Conservation (phyloP, 2,329 filamentous ascomycete genomes). For the Aspergillus proliferans region DNA sequence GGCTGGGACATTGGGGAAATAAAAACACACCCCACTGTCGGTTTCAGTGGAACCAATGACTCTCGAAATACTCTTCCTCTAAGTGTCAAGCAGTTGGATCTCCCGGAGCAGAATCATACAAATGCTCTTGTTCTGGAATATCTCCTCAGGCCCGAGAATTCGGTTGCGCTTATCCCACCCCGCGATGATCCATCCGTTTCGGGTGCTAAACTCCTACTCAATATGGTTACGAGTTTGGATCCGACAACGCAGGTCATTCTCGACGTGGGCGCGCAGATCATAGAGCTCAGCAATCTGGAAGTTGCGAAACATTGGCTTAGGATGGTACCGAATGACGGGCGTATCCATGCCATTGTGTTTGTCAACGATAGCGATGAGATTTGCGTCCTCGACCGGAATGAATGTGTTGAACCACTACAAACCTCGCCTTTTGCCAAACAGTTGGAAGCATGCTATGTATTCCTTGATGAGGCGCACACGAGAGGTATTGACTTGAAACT, state of each 20-base stretch:
- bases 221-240: slow-evolving; percentile 34
- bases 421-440: slow-evolving; percentile 54
- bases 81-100: slow-evolving; percentile 50
- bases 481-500: slow-evolving; percentile 63
- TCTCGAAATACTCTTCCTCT: slow-evolving; percentile 54
- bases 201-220: slow-evolving; percentile 40
- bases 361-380: slow-evolving; percentile 37
- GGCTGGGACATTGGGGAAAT: slow-evolving; percentile 35
- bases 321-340: slow-evolving; percentile 6
- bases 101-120: slow-evolving; percentile 53
- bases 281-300: slow-evolving; percentile 55
- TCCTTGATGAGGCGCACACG: slow-evolving; percentile 65
- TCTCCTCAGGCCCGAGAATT: slow-evolving; percentile 51
- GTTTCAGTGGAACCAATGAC: slow-evolving; percentile 67
- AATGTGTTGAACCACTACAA: slow-evolving; percentile 36
- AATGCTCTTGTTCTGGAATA: slow-evolving; percentile 61
- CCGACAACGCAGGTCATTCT: slow-evolving; percentile 54
- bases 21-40: slow-evolving; percentile 53
- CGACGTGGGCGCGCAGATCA: slow-evolving; percentile 64
- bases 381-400: slow-evolving; percentile 23
- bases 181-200: slow-evolving; percentile 9
- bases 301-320: slow-evolving; percentile 53
- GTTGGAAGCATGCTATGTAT: slow-evolving; percentile 57
- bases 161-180: slow-evolving; percentile 6
- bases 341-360: slow-evolving; percentile 49